phyloP scores from a whole-genome alignment of 352 stramenopile genomes.

The Globisporangium spiculum region DNA sequence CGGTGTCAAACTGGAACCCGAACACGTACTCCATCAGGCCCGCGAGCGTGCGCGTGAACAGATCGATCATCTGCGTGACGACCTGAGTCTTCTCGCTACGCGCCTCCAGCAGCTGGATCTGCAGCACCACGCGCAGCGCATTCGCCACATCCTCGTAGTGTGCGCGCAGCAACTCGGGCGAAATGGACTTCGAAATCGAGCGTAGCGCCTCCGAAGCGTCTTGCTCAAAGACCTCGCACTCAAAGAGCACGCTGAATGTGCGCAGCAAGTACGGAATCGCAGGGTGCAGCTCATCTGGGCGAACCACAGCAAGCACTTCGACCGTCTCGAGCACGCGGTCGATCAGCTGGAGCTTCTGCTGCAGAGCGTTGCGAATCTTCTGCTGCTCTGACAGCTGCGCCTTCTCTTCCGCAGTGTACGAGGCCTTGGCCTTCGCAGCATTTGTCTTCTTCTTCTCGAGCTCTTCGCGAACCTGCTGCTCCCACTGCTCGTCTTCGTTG shows the following conservation, averaged over 20 bases:
- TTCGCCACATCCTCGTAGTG: conserved; percentile 67
- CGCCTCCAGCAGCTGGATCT: conserved; percentile 37
- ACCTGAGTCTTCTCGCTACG: conserved; percentile 34
- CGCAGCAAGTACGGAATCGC: conserved; percentile 64
- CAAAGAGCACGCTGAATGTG: conserved; percentile 51
- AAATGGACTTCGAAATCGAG: conserved; percentile 59
- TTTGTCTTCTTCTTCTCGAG: conserved; percentile 67
- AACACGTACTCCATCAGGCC: conserved; percentile 78
- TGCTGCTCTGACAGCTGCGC: conserved; percentile 59
- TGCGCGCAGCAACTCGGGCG: conserved; percentile 53
- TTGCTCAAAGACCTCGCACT: conserved; percentile 49
- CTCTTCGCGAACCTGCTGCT: conserved; percentile 81
- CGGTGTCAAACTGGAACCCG: conserved; percentile 77
- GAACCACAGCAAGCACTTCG: conserved; percentile 47
- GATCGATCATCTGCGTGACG: conserved; percentile 35
- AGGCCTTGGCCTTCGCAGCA: conserved; percentile 38
- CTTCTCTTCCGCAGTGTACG: conserved; percentile 57
- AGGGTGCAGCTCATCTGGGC: conserved; percentile 71
- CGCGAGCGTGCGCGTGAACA: conserved; percentile 62
- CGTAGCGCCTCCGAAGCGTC: conserved; percentile 37
- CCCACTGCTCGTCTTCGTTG: conserved; percentile 85
- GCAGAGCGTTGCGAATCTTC: conserved; percentile 42
- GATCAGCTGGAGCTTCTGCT: conserved; percentile 39
- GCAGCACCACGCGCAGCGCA: conserved; percentile 51
- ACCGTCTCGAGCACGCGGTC: conserved; percentile 57